A percentile compares a stretch with the other conserved stretches of the same genome.
Conservation (phyloP, 805 yeast species). For the Tetrapisispora fleetii region DNA sequence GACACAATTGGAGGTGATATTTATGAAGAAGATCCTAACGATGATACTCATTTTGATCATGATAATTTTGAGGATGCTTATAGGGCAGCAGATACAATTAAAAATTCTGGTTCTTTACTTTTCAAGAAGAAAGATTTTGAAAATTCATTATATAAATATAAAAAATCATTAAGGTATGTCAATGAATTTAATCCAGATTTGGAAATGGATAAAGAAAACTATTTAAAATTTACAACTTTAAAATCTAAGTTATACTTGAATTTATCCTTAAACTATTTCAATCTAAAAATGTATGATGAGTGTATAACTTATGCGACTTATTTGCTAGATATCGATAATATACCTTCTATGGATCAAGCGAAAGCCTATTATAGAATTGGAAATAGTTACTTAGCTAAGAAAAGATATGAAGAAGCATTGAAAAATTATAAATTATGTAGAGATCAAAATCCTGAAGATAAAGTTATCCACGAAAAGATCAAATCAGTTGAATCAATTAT, state of each 20-base stretch:
- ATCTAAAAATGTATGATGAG: slow-evolving; percentile 38
- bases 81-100: slow-evolving; percentile 44
- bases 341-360: slow-evolving; percentile 37
- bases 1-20: slow-evolving; percentile 56
- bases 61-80: slow-evolving; percentile 46
- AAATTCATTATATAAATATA: slow-evolving; percentile 53
- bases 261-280: slow-evolving; percentile 45
- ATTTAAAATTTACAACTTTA: slow-evolving; percentile 37
- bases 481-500: slow-evolving; percentile 33
- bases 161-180: slow-evolving; percentile 56
- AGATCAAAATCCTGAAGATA: slow-evolving; percentile 39
- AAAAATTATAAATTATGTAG: slow-evolving; percentile 37
- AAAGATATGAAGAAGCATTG: slow-evolving; percentile 42
- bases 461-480: slow-evolving; percentile 37
- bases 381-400: slow-evolving; percentile 33
- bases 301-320: slow-evolving; percentile 47
- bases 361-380: slow-evolving; percentile 54
- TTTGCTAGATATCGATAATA: slow-evolving; percentile 41
- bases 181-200: slow-evolving; percentile 65
- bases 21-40: slow-evolving; percentile 72
- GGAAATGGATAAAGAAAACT: slow-evolving; percentile 47
- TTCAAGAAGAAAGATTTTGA: slow-evolving; percentile 42
- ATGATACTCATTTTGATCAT: slow-evolving; percentile 48
- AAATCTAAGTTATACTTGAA: slow-evolving; percentile 39
- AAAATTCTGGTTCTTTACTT: slow-evolving; percentile 54